phyloP scores from a whole-genome alignment of 2,329 filamentous ascomycete genomes.

The Cercospora sp. region DNA sequence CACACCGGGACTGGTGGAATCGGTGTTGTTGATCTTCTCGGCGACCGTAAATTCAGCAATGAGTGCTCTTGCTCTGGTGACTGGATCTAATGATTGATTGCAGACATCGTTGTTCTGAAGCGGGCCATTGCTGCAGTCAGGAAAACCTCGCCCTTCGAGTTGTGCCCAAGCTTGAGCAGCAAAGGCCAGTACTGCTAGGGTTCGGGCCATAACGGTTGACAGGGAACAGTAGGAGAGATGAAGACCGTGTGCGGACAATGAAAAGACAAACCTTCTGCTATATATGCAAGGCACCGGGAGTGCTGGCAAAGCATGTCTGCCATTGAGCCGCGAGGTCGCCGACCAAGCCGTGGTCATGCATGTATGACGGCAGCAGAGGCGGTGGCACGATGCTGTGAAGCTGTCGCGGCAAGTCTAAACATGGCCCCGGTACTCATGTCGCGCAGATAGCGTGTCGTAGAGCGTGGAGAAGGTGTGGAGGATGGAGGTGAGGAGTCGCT shows the following conservation, averaged over 20 bases:
- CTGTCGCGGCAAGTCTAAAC: not conserved
- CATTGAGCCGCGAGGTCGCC: conserved; percentile 3
- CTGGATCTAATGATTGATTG: conserved; percentile 42
- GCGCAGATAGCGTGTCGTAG: conserved; percentile 10
- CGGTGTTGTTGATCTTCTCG: conserved; percentile 58
- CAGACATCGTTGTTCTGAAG: conserved; percentile 54
- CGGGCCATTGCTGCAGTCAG: conserved; percentile 55
- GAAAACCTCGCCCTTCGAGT: conserved; percentile 39
- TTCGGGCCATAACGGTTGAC: not conserved
- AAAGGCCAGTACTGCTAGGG: conserved; percentile 5
- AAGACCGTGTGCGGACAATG: not conserved
- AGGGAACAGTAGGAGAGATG: not conserved
- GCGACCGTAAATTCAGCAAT: conserved; percentile 51
- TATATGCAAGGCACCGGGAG: conserved; percentile 8
- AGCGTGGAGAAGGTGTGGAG: not conserved
- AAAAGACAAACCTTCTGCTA: conserved; percentile 3
- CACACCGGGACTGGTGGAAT: conserved; percentile 52
- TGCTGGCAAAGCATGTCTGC: conserved; percentile 2
- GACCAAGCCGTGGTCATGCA: not conserved
- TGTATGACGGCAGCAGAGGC: not conserved
- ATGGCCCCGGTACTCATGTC: conserved; percentile 19
- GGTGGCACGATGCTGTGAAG: not conserved
- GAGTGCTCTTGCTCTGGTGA: conserved; percentile 46
- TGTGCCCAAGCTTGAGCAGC: conserved; percentile 10
- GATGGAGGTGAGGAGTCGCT: not conserved